Conservation (phyloP, 805 yeast species). For the Hanseniaspora mollemarum region DNA sequence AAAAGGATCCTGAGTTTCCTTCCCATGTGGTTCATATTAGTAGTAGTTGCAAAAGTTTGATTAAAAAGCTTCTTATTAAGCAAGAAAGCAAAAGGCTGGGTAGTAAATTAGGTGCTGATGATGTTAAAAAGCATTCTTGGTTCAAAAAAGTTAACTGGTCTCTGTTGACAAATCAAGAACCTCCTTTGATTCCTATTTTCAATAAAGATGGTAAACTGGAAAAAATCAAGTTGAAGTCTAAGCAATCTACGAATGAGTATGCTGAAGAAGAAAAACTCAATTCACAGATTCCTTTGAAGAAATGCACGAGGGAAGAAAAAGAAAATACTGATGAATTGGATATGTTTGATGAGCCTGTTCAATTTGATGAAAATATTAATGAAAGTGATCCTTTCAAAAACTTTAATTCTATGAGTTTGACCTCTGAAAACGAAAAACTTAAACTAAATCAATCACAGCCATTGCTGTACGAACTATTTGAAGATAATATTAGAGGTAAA, state of each 20-base stretch:
- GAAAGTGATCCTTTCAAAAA: slow-evolving; percentile 67
- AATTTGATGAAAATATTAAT: slow-evolving; percentile 30
- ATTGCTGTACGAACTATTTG: slow-evolving; percentile 32
- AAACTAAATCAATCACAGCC: slow-evolving; percentile 34
- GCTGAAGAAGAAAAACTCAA: slow-evolving; percentile 15
- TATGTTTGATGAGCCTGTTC: slow-evolving; percentile 29
- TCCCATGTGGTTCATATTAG: slow-evolving; percentile 51
- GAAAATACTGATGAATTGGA: slow-evolving; percentile 22
- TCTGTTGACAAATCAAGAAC: slow-evolving; percentile 75
- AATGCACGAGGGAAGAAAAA: slow-evolving; percentile 18
- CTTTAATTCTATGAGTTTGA: slow-evolving; percentile 76
- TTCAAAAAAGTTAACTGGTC: slow-evolving; percentile 96
- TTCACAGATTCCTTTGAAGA: slow-evolving; percentile 22
- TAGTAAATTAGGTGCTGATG: slow-evolving; percentile 88
- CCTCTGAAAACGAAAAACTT: slow-evolving; percentile 49
- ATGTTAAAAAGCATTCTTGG: slow-evolving; percentile 79
- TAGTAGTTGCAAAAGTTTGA: slow-evolving; percentile 64
- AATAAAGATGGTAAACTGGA: slow-evolving; percentile 43
- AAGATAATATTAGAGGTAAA: slow-evolving; percentile 30
- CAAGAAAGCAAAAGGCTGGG: slow-evolving; percentile 86
- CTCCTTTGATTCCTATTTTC: slow-evolving; percentile 89
- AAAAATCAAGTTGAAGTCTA: slow-evolving; percentile 20
- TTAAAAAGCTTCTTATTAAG: slow-evolving; percentile 71
- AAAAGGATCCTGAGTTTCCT: slow-evolving; percentile 70
- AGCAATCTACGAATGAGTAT: background rate